These are phyloP conservation scores for Boletus speciosus DNA, from an alignment of 768 basidiomycete species.

Conservation along the genomic window DNA sequence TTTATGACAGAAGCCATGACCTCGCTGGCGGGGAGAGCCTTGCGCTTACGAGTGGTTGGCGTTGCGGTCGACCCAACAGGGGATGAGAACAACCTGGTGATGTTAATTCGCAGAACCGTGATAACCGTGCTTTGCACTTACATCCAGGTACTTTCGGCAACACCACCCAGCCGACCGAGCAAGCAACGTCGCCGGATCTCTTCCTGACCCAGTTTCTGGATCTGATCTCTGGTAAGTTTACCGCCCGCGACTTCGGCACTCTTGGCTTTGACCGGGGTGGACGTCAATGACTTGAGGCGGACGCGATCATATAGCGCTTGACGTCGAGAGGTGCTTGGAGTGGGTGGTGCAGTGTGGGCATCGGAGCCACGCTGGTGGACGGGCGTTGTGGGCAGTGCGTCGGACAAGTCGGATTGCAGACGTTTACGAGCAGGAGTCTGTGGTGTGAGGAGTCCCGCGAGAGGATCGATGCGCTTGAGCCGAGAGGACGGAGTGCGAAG, in stretches of 20 bases:
- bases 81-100: constrained; percentile 62
- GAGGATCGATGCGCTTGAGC: constrained; percentile 32
- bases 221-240: constrained; percentile 59
- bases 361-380: constrained; percentile 55
- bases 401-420: constrained; percentile 37
- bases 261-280: constrained; percentile 59
- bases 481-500: constrained; percentile 64
- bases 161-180: constrained; percentile 70
- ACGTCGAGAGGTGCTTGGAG: constrained; percentile 71
- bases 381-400: constrained; percentile 60
- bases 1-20: constrained; percentile 69
- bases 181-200: constrained; percentile 74
- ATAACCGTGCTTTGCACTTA: constrained; percentile 30
- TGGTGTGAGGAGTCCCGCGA: constrained; percentile 36
- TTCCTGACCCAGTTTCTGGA: constrained; percentile 71
- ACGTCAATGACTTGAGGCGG: constrained; percentile 64
- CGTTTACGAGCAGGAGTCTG: constrained; percentile 42
- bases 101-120: background rate
- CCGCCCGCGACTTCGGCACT: constrained; percentile 39
- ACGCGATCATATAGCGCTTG: constrained; percentile 81
- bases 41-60: constrained; percentile 63
- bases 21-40: constrained; percentile 63
- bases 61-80: constrained; percentile 51
- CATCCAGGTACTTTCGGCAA: constrained; percentile 92
- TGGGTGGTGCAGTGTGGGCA: constrained; percentile 57